phyloP scores from a whole-genome alignment of 2,329 filamentous ascomycete genomes.

The Triangularia setosa region DNA sequence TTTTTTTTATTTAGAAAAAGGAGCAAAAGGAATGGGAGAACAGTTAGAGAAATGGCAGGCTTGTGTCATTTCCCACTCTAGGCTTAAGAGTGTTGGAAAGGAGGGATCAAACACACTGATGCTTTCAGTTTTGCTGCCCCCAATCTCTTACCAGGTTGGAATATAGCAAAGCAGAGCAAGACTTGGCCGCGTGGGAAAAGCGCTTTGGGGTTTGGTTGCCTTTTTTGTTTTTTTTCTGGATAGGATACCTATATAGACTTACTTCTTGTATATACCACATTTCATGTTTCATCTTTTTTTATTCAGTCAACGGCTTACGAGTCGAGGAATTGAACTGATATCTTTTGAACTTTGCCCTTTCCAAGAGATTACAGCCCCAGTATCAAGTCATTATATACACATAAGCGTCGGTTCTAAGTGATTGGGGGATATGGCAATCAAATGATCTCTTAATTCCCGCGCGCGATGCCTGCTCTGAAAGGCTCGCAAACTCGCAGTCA shows the following conservation, averaged over 20 bases:
- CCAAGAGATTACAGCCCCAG: too few species aligned
- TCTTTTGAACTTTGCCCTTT: background rate
- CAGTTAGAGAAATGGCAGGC: constrained; percentile 1
- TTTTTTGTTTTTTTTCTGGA: background rate
- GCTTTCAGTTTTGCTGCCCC: background rate
- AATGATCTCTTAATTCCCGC: too few species aligned
- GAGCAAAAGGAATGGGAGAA: background rate
- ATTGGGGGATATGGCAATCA: too few species aligned
- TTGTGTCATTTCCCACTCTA: constrained; percentile 3
- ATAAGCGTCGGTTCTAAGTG: too few species aligned
- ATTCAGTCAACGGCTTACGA: background rate
- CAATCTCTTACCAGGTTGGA: background rate
- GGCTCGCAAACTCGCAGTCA: too few species aligned
- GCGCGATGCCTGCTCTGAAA: too few species aligned
- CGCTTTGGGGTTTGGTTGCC: background rate
- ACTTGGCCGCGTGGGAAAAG: background rate
- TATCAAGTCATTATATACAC: too few species aligned
- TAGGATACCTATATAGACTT: background rate
- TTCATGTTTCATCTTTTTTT: background rate
- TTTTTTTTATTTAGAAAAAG: background rate
- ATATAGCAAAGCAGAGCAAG: background rate
- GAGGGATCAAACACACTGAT: background rate
- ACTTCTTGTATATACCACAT: background rate
- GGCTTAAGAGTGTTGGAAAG: constrained; percentile 13
- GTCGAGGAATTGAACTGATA: background rate